Percentiles rank a stretch among this genome's conserved stretches.
phyloP scores from a whole-genome alignment of 2,329 filamentous ascomycete species.

The Ascochyta rabiei region DNA sequence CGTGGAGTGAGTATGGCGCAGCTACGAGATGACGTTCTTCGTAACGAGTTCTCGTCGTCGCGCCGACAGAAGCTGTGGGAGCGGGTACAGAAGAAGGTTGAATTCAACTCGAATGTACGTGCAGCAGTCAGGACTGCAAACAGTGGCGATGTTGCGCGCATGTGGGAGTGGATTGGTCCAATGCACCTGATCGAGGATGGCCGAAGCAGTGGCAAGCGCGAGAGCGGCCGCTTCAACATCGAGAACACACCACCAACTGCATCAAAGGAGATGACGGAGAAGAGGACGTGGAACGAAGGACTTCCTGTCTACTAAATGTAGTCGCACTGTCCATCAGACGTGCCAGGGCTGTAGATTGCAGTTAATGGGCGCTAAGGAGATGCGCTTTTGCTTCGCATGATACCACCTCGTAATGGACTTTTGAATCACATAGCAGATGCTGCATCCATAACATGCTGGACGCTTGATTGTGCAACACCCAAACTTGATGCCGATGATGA shows the following conservation, averaged over 20 bases:
- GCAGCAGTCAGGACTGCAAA: slow-evolving; percentile 71
- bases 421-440: not conserved
- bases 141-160: slow-evolving; percentile 61
- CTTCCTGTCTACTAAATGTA: slow-evolving; percentile 52
- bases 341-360: slow-evolving; percentile 11
- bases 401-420: slow-evolving; percentile 32
- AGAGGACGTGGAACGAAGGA: slow-evolving; percentile 55
- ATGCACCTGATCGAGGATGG: slow-evolving; percentile 56
- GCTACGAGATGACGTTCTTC: slow-evolving; percentile 86
- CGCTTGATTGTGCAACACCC: not conserved
- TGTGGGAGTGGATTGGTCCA: slow-evolving; percentile 73
- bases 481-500: not conserved
- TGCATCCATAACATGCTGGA: not conserved
- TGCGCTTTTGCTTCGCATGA: slow-evolving; percentile 29
- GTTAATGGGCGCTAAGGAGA: slow-evolving; percentile 5
- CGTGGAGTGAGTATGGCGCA: slow-evolving; percentile 86
- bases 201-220: slow-evolving; percentile 35
- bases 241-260: slow-evolving; percentile 43
- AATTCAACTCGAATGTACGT: slow-evolving; percentile 91
- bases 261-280: slow-evolving; percentile 39
- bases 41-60: slow-evolving; percentile 76
- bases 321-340: slow-evolving; percentile 3
- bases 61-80: slow-evolving; percentile 85
- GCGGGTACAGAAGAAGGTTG: slow-evolving; percentile 81
- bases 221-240: slow-evolving; percentile 42